Base-by-base conservation (phyloP, 2,329 filamentous ascomycete species). In the Exophiala spinifera region DNA sequence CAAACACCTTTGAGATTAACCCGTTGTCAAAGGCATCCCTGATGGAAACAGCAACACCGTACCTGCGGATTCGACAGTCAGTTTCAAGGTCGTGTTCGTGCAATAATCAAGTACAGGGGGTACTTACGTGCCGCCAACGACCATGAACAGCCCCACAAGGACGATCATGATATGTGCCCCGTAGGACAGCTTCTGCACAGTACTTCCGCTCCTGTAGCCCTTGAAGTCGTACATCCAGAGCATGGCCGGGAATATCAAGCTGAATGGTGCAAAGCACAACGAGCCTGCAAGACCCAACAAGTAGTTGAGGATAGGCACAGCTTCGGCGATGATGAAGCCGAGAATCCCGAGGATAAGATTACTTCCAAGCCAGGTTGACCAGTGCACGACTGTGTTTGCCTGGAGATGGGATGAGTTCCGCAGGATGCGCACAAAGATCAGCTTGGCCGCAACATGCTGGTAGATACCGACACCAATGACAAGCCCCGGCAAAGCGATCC, bases 251-350 rank as follows among this genome's bases (percentile, higher is more conserved):
- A 80, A 63, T 0, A 68, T 68, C 17, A 81, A 69, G 1, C 73
- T 75, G 40, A 82, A 58, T 0, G 77, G 78, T 31, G 78, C 77
- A 60, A 80, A 81, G 43, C 75, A 78, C 7, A 81, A 54, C 21
- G 72, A 74, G 2, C 77, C 78, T 1, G 77, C 74, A 14, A 80
- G 62, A 1, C 75, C 73, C 17, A 80, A 59, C 20, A 80, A 60
- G 61, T 76, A 80, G 52, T 78, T 78, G 68, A 81, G 81, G 48
- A 81, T 78, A 0, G 79, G 79, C 21, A 82, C 78, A 0, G 75
- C 76, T 15, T 74, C 72, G 0, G 79, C 78, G 17, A 82, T 67
- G 48, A 82, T 65, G 60, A 79, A 81, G 4, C 40, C 50, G 10
- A 53, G 31, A 11, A 39, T 33, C 23, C 31, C 48, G n/a, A 55